Base-by-base conservation (phyloP, 148 eudicot genomes). In the Tetragonia tetragonoides region DNA sequence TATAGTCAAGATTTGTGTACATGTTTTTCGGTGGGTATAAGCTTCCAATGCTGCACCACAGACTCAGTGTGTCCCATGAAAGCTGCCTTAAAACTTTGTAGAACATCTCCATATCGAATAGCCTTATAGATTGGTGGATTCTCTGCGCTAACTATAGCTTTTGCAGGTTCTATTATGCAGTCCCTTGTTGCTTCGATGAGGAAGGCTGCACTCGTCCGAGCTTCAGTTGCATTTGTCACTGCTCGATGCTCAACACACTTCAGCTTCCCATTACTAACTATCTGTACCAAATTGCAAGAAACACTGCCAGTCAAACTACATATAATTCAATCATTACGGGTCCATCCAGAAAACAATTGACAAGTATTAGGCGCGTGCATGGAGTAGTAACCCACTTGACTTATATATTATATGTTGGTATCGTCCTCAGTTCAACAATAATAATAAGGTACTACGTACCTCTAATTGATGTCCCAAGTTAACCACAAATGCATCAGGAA, bases 211-310 rank as follows among this genome's bases (percentile, higher is more conserved):
- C 75, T 61, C 0, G 70, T 76, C 47, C 84, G 49, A 20, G 82
- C 68, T 24, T 21, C 16, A 6, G 42, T 68, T 68, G 80, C 59
- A 63, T 75, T 84, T 6, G 84, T 75, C 65, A 84, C 84, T 16
- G 54, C 87, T 24, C 87, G 66, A 64, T 84, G 87, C 28, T 78
- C 80, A 24, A 73, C 74, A 40, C 74, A 51, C 21, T 18, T 78
- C 9, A 84, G 76, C 80, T 84, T 81, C 18, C 81, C 84, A 68
- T 81, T 84, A 28, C 80, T 83, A 10, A 83, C 65, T 65, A 76
- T 49, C 85, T 76, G 49, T 61, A 73, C 7, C 3, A 9, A 20
- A 41, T 10, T 10, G 3, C 38, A 3, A 37, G 42, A 28, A 28
- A 28, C 34, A 28, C 38, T 10, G 23, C 5, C 2, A 7, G 66